phyloP scores from a whole-genome alignment of 495 filamentous ascomycete species.

The Letharia lupina region DNA sequence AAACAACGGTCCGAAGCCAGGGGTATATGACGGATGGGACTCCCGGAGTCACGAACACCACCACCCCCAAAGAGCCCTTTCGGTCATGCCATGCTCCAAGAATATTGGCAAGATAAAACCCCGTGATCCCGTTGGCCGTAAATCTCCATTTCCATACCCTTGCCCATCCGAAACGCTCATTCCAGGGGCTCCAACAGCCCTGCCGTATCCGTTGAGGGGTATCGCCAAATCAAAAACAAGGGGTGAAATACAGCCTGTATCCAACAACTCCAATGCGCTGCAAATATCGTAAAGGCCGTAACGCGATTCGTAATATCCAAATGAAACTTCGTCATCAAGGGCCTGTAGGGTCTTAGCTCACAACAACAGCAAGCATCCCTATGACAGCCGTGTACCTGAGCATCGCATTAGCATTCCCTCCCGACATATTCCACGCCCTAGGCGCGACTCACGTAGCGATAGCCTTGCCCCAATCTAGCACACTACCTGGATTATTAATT shows the following conservation, averaged over 20 bases:
- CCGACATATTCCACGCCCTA: not conserved
- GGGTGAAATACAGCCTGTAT: not conserved
- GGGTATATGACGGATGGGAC: no score
- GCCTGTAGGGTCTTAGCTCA: slow-evolving; percentile 10
- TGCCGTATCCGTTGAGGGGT: slow-evolving; percentile 7
- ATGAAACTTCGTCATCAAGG: not conserved
- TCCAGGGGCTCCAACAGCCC: not conserved
- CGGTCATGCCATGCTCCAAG: no score
- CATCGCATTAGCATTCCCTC: not conserved
- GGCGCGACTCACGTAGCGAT: slow-evolving; percentile 13
- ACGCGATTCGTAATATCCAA: not conserved
- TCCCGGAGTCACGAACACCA: no score
- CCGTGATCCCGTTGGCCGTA: no score
- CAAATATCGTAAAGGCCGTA: not conserved
- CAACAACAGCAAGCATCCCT: slow-evolving; percentile 21
- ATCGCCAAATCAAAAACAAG: not conserved
- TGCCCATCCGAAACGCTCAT: not conserved
- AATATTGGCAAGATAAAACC: no score
- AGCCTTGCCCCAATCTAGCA: slow-evolving; percentile 10
- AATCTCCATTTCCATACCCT: not conserved
- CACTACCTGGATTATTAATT: slow-evolving; percentile 8
- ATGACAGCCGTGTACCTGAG: slow-evolving; percentile 22
- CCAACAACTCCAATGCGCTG: not conserved
- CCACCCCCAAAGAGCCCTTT: no score
- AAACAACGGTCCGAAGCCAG: no score